Evolutionary conservation across 352 stramenopile genomes (phyloP), one percentile per base, ranked within the genome.

Genomic region (Phytopythium kandeliae): DNA sequence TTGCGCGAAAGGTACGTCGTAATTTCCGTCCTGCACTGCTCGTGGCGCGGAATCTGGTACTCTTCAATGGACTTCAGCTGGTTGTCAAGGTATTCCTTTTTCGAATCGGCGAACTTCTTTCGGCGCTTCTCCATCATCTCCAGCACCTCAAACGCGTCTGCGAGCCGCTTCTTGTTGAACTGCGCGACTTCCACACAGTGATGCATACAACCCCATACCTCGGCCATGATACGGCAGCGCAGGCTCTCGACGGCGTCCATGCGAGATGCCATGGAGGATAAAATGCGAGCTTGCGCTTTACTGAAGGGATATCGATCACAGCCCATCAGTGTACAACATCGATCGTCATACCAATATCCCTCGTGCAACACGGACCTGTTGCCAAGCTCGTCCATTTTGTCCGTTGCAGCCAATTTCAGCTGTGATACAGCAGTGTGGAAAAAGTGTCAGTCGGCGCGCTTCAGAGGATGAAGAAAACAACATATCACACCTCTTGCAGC

Each of bases 151-250:
- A 94, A 91, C 2, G 83, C 78, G 51, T 87, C 74, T 12, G 64
- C 25, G 1, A 94, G 65, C 0, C 83, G 71, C 25, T 78, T 71
- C 33, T 79, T 82, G 38, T 82, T 78, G 48, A 84, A 85, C 57
- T 92, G 81, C 0, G 78, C 80, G 33, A 94, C 77, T 57, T 94
- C 77, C 4, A 94, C 75, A 33, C 83, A 92, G 62, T 94, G 80
- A 35, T 89, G 63, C 71, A 92, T 70, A 42, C 81, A 92, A 2
- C 78, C 78, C 76, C 74, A 89, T 2, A 89, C 78, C 56, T 92
- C 81, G 8, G 55, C 71, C n/a, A 74, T 53, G 51, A 92, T 85
- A n/a, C 80, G 80, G 13, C 65, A 63, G 38, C 81, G 60, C 2
- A 91, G 51, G 19, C 50, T 71, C 40, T 92, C 78, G 34, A 94